These are phyloP conservation scores for Fusarium fujikuroi DNA, from an alignment of 2,329 filamentous ascomycete species.

Conservation along the genomic window DNA sequence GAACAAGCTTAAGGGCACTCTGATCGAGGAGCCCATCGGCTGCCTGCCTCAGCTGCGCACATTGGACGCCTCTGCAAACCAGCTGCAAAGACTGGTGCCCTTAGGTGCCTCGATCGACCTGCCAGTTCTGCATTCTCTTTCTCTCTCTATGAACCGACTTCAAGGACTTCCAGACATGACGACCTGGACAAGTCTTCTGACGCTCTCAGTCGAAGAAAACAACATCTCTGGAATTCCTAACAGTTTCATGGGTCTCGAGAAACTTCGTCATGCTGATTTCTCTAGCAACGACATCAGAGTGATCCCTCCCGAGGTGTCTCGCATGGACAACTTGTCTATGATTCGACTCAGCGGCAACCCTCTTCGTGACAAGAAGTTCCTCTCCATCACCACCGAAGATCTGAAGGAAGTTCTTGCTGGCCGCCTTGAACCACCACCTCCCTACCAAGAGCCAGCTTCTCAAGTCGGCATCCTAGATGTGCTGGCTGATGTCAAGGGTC, in stretches of 20 bases:
- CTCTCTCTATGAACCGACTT: slow-evolving; percentile 84
- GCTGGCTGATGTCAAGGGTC: slow-evolving; percentile 35
- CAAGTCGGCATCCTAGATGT: slow-evolving; percentile 37
- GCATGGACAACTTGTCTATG: slow-evolving; percentile 80
- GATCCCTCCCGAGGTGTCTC: slow-evolving; percentile 79
- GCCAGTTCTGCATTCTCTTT: slow-evolving; percentile 78
- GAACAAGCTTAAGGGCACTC: slow-evolving; percentile 78
- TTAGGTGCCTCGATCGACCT: slow-evolving; percentile 63
- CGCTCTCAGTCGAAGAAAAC: slow-evolving; percentile 84
- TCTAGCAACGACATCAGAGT: slow-evolving; percentile 84
- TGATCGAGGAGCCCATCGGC: slow-evolving; percentile 73
- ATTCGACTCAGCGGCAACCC: slow-evolving; percentile 90
- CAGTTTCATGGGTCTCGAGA: slow-evolving; percentile 75
- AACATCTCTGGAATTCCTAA: slow-evolving; percentile 78
- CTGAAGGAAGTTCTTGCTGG: slow-evolving; percentile 78
- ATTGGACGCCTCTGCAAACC: slow-evolving; percentile 82
- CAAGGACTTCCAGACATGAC: slow-evolving; percentile 76
- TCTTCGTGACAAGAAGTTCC: slow-evolving; percentile 85
- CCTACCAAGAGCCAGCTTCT: slow-evolving; percentile 50
- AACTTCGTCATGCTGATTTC: slow-evolving; percentile 82
- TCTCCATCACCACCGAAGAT: slow-evolving; percentile 81
- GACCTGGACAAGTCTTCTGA: slow-evolving; percentile 78
- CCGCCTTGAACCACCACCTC: slow-evolving; percentile 69
- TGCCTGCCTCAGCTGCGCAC: slow-evolving; percentile 73
- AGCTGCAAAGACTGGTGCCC: slow-evolving; percentile 66